Evolutionary conservation across 257 asterid species (phyloP).

Genomic region (Penstemon eatonii): DNA sequence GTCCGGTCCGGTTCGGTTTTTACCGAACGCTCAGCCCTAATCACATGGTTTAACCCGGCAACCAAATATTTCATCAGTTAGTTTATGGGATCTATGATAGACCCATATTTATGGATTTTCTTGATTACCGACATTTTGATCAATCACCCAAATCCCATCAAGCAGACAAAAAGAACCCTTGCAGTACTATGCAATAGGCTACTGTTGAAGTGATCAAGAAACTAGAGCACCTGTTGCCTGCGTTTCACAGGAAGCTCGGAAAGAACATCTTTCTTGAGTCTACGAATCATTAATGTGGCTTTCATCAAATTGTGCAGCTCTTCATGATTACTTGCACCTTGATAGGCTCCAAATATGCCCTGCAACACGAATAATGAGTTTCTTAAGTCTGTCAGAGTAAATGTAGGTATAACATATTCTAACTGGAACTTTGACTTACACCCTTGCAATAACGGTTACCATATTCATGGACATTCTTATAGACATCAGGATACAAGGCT

Average conservation of each 20-base stretch:
- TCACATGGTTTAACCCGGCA: no score
- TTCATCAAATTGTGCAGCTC: conserved; percentile 96
- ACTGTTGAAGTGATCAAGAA: background rate
- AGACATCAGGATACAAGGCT: conserved; percentile 84
- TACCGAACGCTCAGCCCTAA: no score
- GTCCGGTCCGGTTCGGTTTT: no score
- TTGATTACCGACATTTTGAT: no score
- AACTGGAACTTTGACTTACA: conserved; percentile 56
- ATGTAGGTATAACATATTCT: conserved; percentile 18
- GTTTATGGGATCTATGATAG: no score
- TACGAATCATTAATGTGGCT: conserved; percentile 88
- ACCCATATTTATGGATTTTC: no score
- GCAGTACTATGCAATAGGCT: background rate
- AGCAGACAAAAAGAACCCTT: no score
- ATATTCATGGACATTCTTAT: conserved; percentile 80
- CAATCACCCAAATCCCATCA: no score
- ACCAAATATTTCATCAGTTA: no score
- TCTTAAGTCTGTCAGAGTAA: conserved; percentile 20
- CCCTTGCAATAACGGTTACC: conserved; percentile 98
- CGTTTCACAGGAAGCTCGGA: conserved; percentile 90
- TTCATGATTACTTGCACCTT: conserved; percentile 97
- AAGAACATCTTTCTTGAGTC: conserved; percentile 95
- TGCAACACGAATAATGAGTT: conserved; percentile 30
- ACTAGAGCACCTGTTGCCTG: conserved; percentile 70
- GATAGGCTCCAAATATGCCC: conserved; percentile 88